Conservation (phyloP, 805 yeast species). For the Nakazawaea ishiwadae region DNA sequence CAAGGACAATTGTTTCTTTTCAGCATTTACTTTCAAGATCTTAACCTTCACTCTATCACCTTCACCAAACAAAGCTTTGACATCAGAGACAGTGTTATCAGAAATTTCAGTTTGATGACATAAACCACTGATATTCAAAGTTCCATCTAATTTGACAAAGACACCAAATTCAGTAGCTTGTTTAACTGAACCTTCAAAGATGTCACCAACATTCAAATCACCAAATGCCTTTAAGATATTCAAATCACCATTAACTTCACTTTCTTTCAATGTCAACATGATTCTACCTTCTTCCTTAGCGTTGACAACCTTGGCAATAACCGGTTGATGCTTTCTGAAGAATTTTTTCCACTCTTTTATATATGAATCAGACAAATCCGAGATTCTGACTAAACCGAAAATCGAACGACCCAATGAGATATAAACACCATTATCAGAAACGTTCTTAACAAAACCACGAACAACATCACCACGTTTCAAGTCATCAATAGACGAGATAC, state of each 20-base stretch:
- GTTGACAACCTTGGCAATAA: slow-evolving; percentile 66
- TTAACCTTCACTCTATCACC: slow-evolving; percentile 92
- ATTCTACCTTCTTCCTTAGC: slow-evolving; percentile 61
- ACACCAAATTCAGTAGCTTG: slow-evolving; percentile 87
- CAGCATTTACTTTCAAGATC: slow-evolving; percentile 55
- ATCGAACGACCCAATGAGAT: slow-evolving; percentile 68
- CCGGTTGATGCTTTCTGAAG: slow-evolving; percentile 66
- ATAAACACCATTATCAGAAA: slow-evolving; percentile 73
- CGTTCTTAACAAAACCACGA: slow-evolving; percentile 73
- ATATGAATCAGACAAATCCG: slow-evolving; percentile 76
- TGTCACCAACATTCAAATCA: slow-evolving; percentile 65
- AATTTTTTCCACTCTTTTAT: slow-evolving; percentile 85
- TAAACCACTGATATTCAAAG: slow-evolving; percentile 73
- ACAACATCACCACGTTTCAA: slow-evolving; percentile 67
- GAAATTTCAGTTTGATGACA: slow-evolving; percentile 86
- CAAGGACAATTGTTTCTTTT: slow-evolving; percentile 72
- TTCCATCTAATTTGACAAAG: slow-evolving; percentile 74
- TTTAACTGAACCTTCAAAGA: slow-evolving; percentile 73
- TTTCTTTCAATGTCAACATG: slow-evolving; percentile 73
- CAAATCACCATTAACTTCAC: slow-evolving; percentile 70
- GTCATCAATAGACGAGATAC: slow-evolving; percentile 44
- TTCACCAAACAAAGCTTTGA: slow-evolving; percentile 65
- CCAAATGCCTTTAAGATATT: slow-evolving; percentile 54
- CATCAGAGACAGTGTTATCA: slow-evolving; percentile 56
- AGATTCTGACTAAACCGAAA: slow-evolving; percentile 74